phyloP scores from a whole-genome alignment of 1,284 basidiomycete species.

The Heterobasidion parviporum region DNA sequence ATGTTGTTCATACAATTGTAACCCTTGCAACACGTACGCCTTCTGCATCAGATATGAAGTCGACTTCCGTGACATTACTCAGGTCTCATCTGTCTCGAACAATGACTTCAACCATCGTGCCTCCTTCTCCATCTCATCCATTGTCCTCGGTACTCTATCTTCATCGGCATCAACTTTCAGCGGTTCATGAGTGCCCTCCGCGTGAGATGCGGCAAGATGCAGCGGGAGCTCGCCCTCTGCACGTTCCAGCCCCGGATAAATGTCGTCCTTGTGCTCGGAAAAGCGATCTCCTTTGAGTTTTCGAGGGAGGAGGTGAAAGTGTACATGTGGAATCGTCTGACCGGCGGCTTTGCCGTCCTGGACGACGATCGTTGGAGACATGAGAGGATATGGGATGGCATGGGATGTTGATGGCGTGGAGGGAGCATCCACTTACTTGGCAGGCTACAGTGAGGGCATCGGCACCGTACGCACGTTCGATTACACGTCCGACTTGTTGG shows the following conservation, averaged over 20 bases:
- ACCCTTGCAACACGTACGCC: background rate
- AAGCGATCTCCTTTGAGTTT: slow-evolving; percentile 62
- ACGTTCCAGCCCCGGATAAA: slow-evolving; percentile 73
- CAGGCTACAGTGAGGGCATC: slow-evolving; percentile 76
- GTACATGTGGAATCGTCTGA: slow-evolving; percentile 85
- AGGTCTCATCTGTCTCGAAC: slow-evolving; percentile 11
- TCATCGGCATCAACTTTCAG: slow-evolving; percentile 65
- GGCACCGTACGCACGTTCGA: slow-evolving; percentile 67
- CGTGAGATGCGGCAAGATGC: slow-evolving; percentile 22
- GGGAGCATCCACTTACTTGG: slow-evolving; percentile 43
- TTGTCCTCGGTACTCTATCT: slow-evolving; percentile 52
- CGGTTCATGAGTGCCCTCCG: slow-evolving; percentile 20
- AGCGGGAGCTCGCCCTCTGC: slow-evolving; percentile 45
- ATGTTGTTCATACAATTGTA: background rate
- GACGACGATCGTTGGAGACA: slow-evolving; percentile 1
- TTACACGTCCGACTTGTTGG: slow-evolving; percentile 59
- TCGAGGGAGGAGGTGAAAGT: slow-evolving; percentile 84
- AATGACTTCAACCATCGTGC: slow-evolving; percentile 25
- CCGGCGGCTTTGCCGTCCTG: slow-evolving; percentile 84
- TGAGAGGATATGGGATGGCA: slow-evolving; percentile 1
- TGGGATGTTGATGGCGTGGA: background rate
- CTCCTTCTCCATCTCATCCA: slow-evolving; percentile 29
- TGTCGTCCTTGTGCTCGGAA: slow-evolving; percentile 57
- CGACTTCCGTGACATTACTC: background rate
- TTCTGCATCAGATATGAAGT: background rate